These are phyloP conservation scores for Lactifluus piperatus DNA, from an alignment of 768 basidiomycete species.

Conservation along the genomic window DNA sequence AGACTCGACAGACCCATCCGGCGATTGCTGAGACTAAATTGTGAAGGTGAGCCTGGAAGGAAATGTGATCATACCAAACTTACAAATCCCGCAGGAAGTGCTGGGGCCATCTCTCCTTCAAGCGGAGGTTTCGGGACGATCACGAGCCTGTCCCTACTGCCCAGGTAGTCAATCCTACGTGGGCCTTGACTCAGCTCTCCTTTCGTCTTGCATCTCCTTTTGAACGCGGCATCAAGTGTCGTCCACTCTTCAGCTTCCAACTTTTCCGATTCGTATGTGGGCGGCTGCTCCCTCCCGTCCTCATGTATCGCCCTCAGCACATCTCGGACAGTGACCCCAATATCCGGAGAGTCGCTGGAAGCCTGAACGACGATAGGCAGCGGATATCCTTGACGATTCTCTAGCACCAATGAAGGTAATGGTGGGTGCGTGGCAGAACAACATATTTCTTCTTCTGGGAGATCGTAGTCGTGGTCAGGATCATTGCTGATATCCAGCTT, in stretches of 20 bases:
- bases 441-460: no score
- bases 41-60: no score
- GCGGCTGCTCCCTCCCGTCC: not conserved
- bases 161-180: not conserved
- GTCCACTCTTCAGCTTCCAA: not conserved
- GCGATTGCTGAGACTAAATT: no score
- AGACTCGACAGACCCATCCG: no score
- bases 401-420: not conserved
- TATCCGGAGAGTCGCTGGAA: not conserved
- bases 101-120: no score
- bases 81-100: no score
- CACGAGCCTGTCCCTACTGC: not conserved
- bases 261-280: not conserved
- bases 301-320: not conserved
- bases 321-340: no score
- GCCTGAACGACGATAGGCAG: not conserved
- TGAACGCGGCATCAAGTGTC: not conserved
- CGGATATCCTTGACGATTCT: not conserved
- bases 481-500: not conserved
- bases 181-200: not conserved
- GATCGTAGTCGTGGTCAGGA: no score
- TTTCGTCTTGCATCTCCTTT: no score
- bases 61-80: no score
- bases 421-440: not conserved
- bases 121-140: not conserved